Conservation (phyloP, 139 green algal genomes). For the Auxenochlorella pyrenoidosa region DNA sequence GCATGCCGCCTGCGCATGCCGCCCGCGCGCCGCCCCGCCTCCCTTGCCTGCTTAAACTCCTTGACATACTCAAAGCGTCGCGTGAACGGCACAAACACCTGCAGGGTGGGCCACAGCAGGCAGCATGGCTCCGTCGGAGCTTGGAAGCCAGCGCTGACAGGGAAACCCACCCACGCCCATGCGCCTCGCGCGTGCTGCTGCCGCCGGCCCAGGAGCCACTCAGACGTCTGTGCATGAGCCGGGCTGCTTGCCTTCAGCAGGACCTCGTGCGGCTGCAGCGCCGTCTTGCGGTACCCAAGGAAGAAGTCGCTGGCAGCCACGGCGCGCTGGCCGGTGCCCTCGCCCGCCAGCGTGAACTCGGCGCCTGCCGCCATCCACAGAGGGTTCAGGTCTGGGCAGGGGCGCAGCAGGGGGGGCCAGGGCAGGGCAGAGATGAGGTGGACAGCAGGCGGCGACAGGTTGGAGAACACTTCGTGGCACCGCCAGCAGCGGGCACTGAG, state of each 20-base stretch:
- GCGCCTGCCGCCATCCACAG: constrained; percentile 33
- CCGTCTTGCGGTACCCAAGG: constrained; percentile 88
- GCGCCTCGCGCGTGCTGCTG: too few species aligned
- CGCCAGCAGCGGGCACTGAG: too few species aligned
- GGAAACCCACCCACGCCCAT: too few species aligned
- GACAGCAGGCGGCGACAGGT: too few species aligned
- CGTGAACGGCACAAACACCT: constrained; percentile 82
- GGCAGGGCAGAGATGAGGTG: too few species aligned
- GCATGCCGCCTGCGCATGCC: too few species aligned
- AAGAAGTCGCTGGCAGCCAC: constrained; percentile 89
- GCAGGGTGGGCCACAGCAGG: not conserved
- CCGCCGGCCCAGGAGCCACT: too few species aligned
- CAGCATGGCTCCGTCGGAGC: too few species aligned
- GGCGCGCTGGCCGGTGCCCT: constrained; percentile 46
- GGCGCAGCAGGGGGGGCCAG: not conserved
- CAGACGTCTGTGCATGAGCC: not conserved
- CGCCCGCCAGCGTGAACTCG: constrained; percentile 65
- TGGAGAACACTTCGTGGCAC: too few species aligned
- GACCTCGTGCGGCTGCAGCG: constrained; percentile 70
- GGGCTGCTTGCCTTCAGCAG: not conserved
- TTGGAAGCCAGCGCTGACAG: too few species aligned
- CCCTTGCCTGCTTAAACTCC: constrained; percentile 88
- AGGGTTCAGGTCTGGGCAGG: constrained; percentile 16
- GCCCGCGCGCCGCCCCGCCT: too few species aligned
- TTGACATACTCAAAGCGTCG: constrained; percentile 84